These are phyloP conservation scores for Aspergillus pseudoglaucus DNA, from an alignment of 2,329 filamentous ascomycete genomes.

Conservation along the genomic window DNA sequence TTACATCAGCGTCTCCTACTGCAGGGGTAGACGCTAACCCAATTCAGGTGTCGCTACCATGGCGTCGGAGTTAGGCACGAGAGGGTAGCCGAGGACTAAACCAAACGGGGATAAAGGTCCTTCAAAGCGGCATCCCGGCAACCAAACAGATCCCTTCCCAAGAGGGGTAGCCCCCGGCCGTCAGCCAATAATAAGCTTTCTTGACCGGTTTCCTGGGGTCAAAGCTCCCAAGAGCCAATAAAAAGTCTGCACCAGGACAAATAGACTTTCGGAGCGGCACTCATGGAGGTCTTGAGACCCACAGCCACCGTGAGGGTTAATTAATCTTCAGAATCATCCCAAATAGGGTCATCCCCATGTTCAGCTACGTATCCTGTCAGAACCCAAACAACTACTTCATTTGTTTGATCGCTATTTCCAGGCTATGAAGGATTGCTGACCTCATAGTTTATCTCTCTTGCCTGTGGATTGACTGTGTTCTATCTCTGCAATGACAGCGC, in stretches of 20 bases:
- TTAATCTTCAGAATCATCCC: neutral
- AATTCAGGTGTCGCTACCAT: neutral
- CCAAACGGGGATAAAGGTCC: constrained; percentile 6
- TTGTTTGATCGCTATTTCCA: neutral
- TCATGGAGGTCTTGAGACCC: constrained; percentile 7
- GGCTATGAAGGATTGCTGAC: no score
- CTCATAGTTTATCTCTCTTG: neutral
- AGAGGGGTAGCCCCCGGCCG: neutral
- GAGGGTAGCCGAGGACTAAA: neutral
- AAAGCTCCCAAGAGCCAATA: constrained; percentile 5
- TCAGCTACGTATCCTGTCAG: constrained; percentile 1
- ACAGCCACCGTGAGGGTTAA: neutral
- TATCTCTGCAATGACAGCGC: constrained; percentile 6
- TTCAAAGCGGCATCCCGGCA: constrained; percentile 2
- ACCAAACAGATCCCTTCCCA: constrained; percentile 13
- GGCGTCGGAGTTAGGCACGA: neutral
- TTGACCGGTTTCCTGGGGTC: constrained; percentile 2
- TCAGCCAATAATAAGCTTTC: constrained; percentile 5
- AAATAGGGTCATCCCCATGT: neutral
- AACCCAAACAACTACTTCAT: neutral
- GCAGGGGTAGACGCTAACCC: neutral
- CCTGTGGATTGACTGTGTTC: neutral
- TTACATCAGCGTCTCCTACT: neutral
- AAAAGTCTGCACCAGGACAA: neutral
- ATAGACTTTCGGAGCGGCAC: constrained; percentile 10